Base-by-base conservation (phyloP, 805 yeast species). In the Teunomyces cretensis region DNA sequence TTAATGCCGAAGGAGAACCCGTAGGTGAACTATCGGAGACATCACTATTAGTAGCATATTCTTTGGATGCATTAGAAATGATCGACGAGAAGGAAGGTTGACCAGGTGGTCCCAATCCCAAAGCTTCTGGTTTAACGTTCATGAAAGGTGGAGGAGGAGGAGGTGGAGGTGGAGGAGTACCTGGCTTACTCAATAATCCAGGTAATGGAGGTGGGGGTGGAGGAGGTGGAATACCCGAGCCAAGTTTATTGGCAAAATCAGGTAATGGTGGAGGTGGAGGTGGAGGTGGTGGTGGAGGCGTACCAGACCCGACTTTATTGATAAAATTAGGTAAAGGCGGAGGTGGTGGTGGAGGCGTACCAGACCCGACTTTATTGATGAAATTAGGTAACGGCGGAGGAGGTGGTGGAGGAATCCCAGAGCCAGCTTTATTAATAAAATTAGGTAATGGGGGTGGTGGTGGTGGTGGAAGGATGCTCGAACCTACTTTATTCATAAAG, bases 131-230 rank as follows among this genome's bases (percentile, higher is more conserved):
- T n/a, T 19, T 35, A 12, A 17, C 26, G n/a, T 12, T 35, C 13
- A 24, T 9, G 14, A 35, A n/a, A 8, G 7, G 26, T n/a, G 28
- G 22, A 19, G 38, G 22, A 3, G 17, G 15, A 12, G 38, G 28
- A 6, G 38, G 28, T 3, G 38, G 38, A 12, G 38, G 38, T 6
- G 38, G 28, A n/a, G 17, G 35, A 9, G 41, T 31, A 24, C 17
- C 22, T 9, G 47, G 31, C 27, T 38, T 35, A 3, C 30, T 41
- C 11, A 54, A 35, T 31, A 53, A 44, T 11, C 41, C 27, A 7
- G 60, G 61, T 22, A 52, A 19, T 12, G 61, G 61, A 6, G 58
- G 59, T 30, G 62, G 60, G n/a, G 63, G 59, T n/a, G 62, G 58
- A 24, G 56, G 45, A 30, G 44, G n/a, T n/a, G n/a, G 44, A 4